Evolutionary conservation across 2,329 filamentous ascomycete genomes (phyloP), one percentile per base, ranked within the genome.

Genomic region (Penicillium palitans): DNA sequence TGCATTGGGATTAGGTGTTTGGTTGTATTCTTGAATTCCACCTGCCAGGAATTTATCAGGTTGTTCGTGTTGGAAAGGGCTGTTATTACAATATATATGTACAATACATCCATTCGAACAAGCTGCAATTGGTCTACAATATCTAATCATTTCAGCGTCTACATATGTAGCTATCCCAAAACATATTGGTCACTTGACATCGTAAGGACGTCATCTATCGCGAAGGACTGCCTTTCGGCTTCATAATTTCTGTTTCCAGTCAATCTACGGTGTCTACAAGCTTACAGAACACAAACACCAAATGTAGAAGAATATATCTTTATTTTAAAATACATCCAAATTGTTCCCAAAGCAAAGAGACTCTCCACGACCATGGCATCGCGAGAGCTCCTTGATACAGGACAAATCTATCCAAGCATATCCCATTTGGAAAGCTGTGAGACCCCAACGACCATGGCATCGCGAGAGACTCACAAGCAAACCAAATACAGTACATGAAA

Each of bases 1-100:
- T 56, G 63, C 63, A 66, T 66, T 58, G 53, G 56, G 58, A 57
- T 47, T 41, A 15, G 63, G 63, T 59, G 63, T 66, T 66, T 52
- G 49, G 41, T 55, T 58, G 45, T 19, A 44, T 55, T 45, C 48
- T 50, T 35, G 13, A 19, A 44, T 52, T 47, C 31, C 42, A 29
- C 17, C 37, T 49, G 33, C 44, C 52, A 31, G 44, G 33, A 40
- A 48, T 40, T 24, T 41, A 8, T 44, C 10, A 31, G n/a, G 6
- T 6, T 31, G 21, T 31, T 48, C 17, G 24, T 21, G 19, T n/a
- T 35, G 15, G 19, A 17, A 17, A 35, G 19, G 27, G 25, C 27
- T 19, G 2, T 35, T 19, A 6, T 27, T 15, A 15, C 1, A 9
- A 46, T 37, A 4, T 25, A 5, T 8, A 25, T 25, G 10, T 46